Evolutionary conservation across 768 basidiomycete species (phyloP), one percentile per base, ranked within the genome.

Genomic region (Nidularia sp.): DNA sequence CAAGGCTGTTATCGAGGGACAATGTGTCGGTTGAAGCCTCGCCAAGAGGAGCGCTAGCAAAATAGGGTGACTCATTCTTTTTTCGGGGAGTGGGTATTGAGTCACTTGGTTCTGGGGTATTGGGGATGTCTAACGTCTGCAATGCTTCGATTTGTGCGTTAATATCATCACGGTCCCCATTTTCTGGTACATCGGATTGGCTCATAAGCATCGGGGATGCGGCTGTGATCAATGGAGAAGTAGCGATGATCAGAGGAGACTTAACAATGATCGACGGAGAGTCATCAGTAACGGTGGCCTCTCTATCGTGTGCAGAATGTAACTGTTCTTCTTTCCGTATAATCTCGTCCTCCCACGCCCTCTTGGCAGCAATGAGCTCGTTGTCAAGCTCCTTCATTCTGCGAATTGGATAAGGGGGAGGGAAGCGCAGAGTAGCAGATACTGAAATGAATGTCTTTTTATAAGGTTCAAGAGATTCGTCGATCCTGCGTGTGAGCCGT

Each of bases 301-400:
- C 81, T 53, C 75, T 74, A 32, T 64, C 57, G 33, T 77, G 77
- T 42, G 62, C 54, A 18, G 70, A 61, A 48, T 75, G 76, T 1
- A 71, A 70, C 52, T 76, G 81, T 61, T 93, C 90, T 64, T 91
- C 94, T 45, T 84, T 76, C 35, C 84, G 73, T 43, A 92, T 76
- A 10, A 90, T 81, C 57, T 93, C 92, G 56, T 97, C 93, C 63
- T 96, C 93, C 85, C 92, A 93, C 25, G 79, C 85, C 46, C 76
- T 75, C 61, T 87, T 89, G 12, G 85, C 80, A 31, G 75, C 73
- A 34, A 77, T 71, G n/a, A 96, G 77, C 51, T 85, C 77, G 22
- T 86, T 80, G 60, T 98, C 94, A 5, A 98, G 73, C 58, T 90
- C 86, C 60, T 90, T 88, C 93, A 98, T 97, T 45, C 80, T 80